These are phyloP conservation scores for Gyrodon lividus DNA, from an alignment of 768 basidiomycete genomes.

Conservation along the genomic window DNA sequence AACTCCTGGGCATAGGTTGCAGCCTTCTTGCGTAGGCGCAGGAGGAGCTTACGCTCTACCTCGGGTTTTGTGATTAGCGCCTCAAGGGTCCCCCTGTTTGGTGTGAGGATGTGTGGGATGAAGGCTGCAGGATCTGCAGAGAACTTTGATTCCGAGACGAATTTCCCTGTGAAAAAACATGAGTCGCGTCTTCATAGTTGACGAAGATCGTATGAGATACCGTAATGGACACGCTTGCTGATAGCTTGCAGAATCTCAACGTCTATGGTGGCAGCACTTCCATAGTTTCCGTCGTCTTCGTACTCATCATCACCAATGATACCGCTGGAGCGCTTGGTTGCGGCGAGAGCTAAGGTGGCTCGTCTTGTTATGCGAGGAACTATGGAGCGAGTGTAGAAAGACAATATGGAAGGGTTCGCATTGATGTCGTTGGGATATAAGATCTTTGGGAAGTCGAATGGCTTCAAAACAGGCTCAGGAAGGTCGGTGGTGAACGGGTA, in stretches of 20 bases:
- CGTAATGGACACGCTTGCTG: conserved; percentile 97
- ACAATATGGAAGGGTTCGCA: conserved; percentile 81
- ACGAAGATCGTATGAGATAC: conserved; percentile 41
- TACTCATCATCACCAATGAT: conserved; percentile 66
- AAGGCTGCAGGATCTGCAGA: conserved; percentile 80
- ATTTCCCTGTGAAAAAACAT: conserved; percentile 69
- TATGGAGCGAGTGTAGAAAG: conserved; percentile 86
- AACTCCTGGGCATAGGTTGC: conserved; percentile 81
- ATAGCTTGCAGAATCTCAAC: conserved; percentile 98
- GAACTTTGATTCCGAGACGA: conserved; percentile 98
- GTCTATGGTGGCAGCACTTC: conserved; percentile 91
- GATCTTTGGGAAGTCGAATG: conserved; percentile 71
- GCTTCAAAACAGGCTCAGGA: conserved; percentile 77
- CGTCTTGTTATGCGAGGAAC: conserved; percentile 84
- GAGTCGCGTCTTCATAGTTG: conserved; percentile 1
- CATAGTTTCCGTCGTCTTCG: conserved; percentile 97
- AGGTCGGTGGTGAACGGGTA: conserved; percentile 89
- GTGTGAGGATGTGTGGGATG: conserved; percentile 84
- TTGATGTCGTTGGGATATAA: conserved; percentile 81
- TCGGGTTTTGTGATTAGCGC: conserved; percentile 95
- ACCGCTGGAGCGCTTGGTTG: conserved; percentile 63
- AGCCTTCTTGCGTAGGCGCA: conserved; percentile 83
- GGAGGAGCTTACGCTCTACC: conserved; percentile 83
- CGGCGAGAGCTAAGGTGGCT: conserved; percentile 65
- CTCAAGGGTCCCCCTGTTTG: conserved; percentile 76